Conservation (phyloP, 2,329 filamentous ascomycete genomes). For the Monilinia vaccinii-corymbosi region DNA sequence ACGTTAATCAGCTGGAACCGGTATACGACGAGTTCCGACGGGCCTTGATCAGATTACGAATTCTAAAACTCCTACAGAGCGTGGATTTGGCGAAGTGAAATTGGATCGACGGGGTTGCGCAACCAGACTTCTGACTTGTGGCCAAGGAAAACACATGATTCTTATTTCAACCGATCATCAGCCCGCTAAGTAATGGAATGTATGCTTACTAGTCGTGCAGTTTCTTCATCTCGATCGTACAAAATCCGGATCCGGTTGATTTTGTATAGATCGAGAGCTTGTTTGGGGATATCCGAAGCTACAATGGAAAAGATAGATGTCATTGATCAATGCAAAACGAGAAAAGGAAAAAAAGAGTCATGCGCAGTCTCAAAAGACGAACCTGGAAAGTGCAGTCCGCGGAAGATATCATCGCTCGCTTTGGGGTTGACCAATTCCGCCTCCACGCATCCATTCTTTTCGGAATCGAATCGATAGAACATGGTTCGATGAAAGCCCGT, state of each 20-base stretch:
- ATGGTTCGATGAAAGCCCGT: constrained; percentile 89
- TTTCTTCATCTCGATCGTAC: constrained; percentile 75
- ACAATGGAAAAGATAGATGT: background rate
- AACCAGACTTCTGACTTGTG: background rate
- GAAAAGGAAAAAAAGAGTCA: no score
- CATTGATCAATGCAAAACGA: background rate
- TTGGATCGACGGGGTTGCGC: background rate
- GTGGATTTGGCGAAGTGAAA: background rate
- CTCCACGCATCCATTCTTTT: constrained; percentile 54
- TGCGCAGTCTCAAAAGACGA: background rate
- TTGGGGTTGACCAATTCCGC: constrained; percentile 77
- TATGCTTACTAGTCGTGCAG: constrained; percentile 50
- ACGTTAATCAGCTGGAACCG: background rate
- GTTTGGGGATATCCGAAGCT: constrained; percentile 77
- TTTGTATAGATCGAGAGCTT: constrained; percentile 81
- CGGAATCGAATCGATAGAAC: constrained; percentile 77
- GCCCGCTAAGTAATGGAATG: background rate
- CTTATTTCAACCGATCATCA: no score
- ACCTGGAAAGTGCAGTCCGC: constrained; percentile 71
- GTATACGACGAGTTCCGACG: background rate
- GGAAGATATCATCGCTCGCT: constrained; percentile 77
- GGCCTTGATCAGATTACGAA: background rate
- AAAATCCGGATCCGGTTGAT: constrained; percentile 81
- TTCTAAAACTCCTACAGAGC: background rate
- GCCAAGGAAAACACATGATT: background rate